Conservation (phyloP, 1,284 basidiomycete genomes). For the Mycosarcoma mackinlayi region DNA sequence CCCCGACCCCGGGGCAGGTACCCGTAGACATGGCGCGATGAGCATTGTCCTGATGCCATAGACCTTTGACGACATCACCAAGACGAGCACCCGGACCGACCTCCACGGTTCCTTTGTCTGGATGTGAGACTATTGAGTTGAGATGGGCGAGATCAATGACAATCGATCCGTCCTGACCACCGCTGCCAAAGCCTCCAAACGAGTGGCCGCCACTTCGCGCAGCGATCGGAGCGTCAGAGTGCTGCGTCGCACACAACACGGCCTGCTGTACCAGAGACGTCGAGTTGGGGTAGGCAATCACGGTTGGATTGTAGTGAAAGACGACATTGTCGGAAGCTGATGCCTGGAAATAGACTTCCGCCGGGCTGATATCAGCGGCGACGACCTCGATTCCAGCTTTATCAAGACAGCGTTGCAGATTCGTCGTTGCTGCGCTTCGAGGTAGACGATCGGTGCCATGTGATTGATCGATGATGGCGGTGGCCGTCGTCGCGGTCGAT, state of each 20-base stretch:
- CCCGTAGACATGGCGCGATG: conserved; percentile 66
- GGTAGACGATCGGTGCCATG: conserved; percentile 1
- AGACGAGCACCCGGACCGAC: conserved; percentile 65
- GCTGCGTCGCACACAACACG: conserved; percentile 36
- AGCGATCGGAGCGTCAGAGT: conserved; percentile 49
- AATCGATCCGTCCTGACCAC: conserved; percentile 61
- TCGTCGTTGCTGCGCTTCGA: conserved; percentile 2
- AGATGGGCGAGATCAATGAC: conserved; percentile 61
- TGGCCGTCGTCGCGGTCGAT: no score
- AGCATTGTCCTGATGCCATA: conserved; percentile 53
- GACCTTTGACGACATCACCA: conserved; percentile 67
- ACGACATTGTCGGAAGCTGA: conserved; percentile 67
- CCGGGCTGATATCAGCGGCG: conserved; percentile 27
- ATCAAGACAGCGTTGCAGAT: conserved; percentile 17
- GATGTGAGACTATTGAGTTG: conserved; percentile 50
- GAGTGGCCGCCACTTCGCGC: conserved; percentile 68
- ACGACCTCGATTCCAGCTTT: conserved; percentile 32
- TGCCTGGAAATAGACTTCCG: conserved; percentile 35
- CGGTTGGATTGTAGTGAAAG: conserved; percentile 64
- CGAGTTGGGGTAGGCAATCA: conserved; percentile 59
- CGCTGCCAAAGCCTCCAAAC: conserved; percentile 64
- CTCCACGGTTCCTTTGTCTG: conserved; percentile 39
- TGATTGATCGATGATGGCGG: background rate
- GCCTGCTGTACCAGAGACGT: conserved; percentile 54
- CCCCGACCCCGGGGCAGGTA: conserved; percentile 67